phyloP scores from a whole-genome alignment of 768 basidiomycete genomes.

The Hypsizygus marmoreus region DNA sequence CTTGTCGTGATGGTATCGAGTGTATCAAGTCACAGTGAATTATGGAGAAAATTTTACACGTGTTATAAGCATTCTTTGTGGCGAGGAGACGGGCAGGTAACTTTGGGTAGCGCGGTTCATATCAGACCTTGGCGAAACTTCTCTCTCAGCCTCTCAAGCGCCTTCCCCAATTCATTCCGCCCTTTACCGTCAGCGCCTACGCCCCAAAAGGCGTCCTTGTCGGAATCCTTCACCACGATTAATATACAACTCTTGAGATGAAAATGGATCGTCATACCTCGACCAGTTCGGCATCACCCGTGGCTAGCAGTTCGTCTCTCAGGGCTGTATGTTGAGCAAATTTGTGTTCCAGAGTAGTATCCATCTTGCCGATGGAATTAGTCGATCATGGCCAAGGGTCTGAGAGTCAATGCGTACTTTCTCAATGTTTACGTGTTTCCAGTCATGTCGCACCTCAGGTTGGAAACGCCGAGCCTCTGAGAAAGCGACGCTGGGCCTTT shows the following conservation, averaged over 20 bases:
- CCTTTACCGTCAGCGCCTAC: slow-evolving; percentile 65
- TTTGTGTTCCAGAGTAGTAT: slow-evolving; percentile 62
- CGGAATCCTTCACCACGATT: slow-evolving; percentile 54
- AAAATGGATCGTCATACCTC: slow-evolving; percentile 46
- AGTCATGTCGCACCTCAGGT: slow-evolving; percentile 62
- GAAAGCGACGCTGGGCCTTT: slow-evolving; percentile 63
- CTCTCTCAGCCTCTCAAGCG: slow-evolving; percentile 60
- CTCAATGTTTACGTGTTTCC: slow-evolving; percentile 68
- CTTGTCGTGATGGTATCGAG: no score
- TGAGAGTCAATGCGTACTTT: slow-evolving; percentile 41
- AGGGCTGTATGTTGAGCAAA: slow-evolving; percentile 71
- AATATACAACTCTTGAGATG: slow-evolving; percentile 25
- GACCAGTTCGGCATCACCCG: slow-evolving; percentile 65
- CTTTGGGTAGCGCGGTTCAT: no score
- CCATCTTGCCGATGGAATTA: slow-evolving; percentile 50
- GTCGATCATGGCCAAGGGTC: background rate
- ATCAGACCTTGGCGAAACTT: slow-evolving; percentile 49
- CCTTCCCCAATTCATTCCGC: slow-evolving; percentile 75
- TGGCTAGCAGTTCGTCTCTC: slow-evolving; percentile 58
- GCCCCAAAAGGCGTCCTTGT: slow-evolving; percentile 81
- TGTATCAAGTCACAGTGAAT: no score
- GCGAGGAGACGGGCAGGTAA: no score
- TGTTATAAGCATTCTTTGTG: no score
- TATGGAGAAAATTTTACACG: no score
- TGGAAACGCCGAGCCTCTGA: slow-evolving; percentile 68